Percentiles rank a stretch among this genome's conserved stretches.
phyloP scores from a whole-genome alignment of 257 asterid genomes.

The Gardenia jasminoides region DNA sequence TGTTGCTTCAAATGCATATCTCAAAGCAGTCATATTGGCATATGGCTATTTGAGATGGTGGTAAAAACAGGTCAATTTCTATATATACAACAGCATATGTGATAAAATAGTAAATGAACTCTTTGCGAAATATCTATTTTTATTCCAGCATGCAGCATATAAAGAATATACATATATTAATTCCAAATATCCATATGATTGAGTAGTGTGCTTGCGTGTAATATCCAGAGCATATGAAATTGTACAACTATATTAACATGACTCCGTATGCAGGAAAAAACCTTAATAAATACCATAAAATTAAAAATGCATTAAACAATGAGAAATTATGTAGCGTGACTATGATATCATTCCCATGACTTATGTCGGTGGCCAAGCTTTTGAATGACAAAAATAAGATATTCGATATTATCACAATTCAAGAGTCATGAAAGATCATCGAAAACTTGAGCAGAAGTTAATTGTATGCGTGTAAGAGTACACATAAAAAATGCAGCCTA shows the following conservation, averaged over 20 bases:
- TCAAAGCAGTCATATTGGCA: background rate
- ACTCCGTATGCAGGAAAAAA: background rate
- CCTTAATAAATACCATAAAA: background rate
- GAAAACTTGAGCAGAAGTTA: background rate
- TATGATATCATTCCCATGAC: background rate
- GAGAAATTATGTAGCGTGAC: background rate
- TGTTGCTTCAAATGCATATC: background rate
- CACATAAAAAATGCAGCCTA: slow-evolving; percentile 9
- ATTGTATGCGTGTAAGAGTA: background rate
- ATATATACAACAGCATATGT: background rate
- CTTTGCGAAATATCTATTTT: background rate
- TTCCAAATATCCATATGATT: too few species aligned
- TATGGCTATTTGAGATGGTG: background rate
- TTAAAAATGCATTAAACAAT: background rate
- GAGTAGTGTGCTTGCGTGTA: background rate
- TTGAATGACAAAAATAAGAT: background rate
- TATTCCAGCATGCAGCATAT: background rate
- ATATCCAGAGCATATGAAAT: background rate
- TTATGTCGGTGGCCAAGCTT: background rate
- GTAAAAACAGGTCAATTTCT: background rate
- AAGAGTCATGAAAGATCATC: too few species aligned
- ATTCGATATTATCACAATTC: background rate
- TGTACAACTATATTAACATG: background rate
- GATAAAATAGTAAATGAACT: background rate
- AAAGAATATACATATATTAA: background rate